Conservation (phyloP, 352 stramenopile genomes). For the Phytophthora cryptogea region DNA sequence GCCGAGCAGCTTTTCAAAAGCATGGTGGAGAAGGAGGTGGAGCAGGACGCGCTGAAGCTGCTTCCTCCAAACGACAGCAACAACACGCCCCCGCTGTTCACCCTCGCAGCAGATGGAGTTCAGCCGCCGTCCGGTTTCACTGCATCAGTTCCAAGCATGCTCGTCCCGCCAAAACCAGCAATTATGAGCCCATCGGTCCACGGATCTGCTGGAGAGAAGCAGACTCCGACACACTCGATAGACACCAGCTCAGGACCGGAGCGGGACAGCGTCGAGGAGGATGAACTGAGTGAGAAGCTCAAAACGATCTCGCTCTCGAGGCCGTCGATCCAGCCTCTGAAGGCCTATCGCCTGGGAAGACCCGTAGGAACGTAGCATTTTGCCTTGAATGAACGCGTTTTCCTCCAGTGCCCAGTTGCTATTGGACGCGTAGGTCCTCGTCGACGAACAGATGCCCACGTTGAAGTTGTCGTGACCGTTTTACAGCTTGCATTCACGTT, state of each 20-base stretch:
- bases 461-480: constrained; percentile 11
- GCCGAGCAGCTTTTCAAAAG: constrained; percentile 62
- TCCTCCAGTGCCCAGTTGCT: constrained; percentile 9
- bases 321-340: constrained; percentile 57
- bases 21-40: constrained; percentile 62
- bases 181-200: constrained; percentile 3
- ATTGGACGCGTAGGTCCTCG: constrained; percentile 12
- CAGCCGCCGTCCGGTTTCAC: constrained; percentile 10
- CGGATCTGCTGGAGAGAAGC: constrained; percentile 15
- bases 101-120: constrained; percentile 5
- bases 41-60: constrained; percentile 39
- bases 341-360: constrained; percentile 42
- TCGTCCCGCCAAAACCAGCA: constrained; percentile 13
- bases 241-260: constrained; percentile 21
- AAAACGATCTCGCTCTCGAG: constrained; percentile 67
- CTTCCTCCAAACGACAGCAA: constrained; percentile 17
- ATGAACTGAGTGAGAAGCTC: constrained; percentile 69
- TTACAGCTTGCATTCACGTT: background rate
- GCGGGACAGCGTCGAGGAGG: constrained; percentile 43
- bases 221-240: constrained; percentile 7
- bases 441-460: constrained; percentile 11
- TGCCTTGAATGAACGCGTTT: constrained; percentile 4
- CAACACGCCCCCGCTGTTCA: constrained; percentile 6
- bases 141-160: constrained; percentile 10
- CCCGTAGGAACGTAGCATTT: constrained; percentile 1